phyloP scores from a whole-genome alignment of 2,329 filamentous ascomycete genomes.

The Xylariaceae sp. region DNA sequence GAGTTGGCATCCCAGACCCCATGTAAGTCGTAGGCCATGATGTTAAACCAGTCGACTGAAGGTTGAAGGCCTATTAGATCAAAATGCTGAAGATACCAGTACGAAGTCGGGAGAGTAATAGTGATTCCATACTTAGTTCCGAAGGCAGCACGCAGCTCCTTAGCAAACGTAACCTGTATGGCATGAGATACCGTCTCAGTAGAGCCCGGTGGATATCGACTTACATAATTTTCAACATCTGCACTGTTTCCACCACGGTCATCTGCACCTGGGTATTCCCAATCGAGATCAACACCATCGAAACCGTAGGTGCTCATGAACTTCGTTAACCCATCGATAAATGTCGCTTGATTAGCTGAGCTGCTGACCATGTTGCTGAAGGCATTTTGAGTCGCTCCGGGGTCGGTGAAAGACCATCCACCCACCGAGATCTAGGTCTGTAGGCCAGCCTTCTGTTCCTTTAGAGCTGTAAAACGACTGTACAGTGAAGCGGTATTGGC shows the following conservation, averaged over 20 bases:
- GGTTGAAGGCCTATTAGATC: background rate
- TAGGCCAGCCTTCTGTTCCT: background rate
- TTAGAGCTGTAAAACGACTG: no score
- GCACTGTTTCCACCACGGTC: no score
- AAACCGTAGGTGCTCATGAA: constrained; percentile 19
- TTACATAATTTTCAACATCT: no score
- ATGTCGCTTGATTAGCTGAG: no score
- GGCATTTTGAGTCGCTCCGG: background rate
- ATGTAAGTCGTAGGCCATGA: no score
- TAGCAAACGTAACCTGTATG: background rate
- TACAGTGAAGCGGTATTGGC: no score
- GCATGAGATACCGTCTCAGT: no score
- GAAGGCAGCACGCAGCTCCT: background rate
- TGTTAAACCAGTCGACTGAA: background rate
- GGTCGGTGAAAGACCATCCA: constrained; percentile 12
- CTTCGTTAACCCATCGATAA: no score
- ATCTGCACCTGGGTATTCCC: constrained; percentile 11
- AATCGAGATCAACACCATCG: constrained; percentile 18
- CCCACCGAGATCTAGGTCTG: constrained; percentile 10
- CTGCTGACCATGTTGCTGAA: background rate
- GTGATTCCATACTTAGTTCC: background rate
- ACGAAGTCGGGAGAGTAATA: constrained; percentile 4
- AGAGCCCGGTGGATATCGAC: no score
- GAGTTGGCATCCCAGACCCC: no score
- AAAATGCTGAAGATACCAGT: constrained; percentile 14